phyloP scores from a whole-genome alignment of 371 early-diverging fungal species.

The Apophysomyces elegans region DNA sequence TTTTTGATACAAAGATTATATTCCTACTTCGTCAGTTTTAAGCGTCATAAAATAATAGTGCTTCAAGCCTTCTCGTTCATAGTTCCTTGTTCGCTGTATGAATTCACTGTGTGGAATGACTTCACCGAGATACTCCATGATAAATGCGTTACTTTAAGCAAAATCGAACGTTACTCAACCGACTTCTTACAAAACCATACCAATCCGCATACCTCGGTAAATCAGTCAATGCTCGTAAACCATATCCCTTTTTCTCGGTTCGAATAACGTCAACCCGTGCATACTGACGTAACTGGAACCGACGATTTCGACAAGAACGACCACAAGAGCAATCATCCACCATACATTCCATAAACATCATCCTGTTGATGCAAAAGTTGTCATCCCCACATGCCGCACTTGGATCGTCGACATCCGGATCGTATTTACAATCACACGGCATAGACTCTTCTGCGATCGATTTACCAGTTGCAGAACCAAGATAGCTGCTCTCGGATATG shows the following conservation, averaged over 20 bases:
- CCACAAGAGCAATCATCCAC: conserved; percentile 90
- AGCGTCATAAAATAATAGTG: conserved; percentile 98
- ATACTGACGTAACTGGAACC: conserved; percentile 86
- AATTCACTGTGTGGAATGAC: conserved; percentile 83
- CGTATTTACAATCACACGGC: conserved; percentile 83
- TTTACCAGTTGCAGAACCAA: conserved; percentile 70
- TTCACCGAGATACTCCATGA: conserved; percentile 98
- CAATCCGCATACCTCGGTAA: conserved; percentile 60
- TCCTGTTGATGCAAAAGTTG: conserved; percentile 90
- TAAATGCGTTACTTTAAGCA: conserved; percentile 64
- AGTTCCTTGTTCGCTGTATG: conserved; percentile 78
- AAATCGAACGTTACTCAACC: conserved; percentile 11
- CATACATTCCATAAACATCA: conserved; percentile 92
- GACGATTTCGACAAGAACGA: conserved; percentile 86
- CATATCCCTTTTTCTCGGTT: conserved; percentile 92
- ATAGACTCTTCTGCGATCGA: conserved; percentile 75
- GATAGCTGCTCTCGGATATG: conserved; percentile 69
- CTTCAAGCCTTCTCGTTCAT: conserved; percentile 76
- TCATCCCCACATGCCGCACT: conserved; percentile 85
- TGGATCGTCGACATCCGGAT: conserved; percentile 53
- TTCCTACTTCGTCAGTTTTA: conserved; percentile 81
- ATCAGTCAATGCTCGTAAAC: conserved; percentile 75
- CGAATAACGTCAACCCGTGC: conserved; percentile 85
- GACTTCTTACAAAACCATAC: background rate
- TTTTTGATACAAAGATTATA: background rate